Evolutionary conservation across 306 rosid genomes (phyloP), one percentile per base, ranked within the genome.

Genomic region (Casuarina equisetifolia): DNA sequence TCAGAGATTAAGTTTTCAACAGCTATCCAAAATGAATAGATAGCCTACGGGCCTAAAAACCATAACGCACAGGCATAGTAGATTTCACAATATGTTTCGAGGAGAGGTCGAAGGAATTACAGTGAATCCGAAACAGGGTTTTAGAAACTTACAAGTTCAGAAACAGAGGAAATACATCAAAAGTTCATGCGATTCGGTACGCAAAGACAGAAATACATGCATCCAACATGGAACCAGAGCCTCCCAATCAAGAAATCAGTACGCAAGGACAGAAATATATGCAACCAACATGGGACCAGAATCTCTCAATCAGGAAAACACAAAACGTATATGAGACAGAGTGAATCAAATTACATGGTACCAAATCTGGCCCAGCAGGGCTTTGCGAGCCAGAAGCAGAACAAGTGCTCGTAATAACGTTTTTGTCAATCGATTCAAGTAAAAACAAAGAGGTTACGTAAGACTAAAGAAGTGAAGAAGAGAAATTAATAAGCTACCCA

Each of bases 291-390:
- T 25, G 32, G 32, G 32, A 0, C 32, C 32, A 25, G 32, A 32
- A 25, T 25, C 32, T 25, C 32, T 25, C 1, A 25, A 25, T 25
- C 32, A 55, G 57, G 40, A 39, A 59, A 57, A 17, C 8, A 11
- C 9, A 44, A 20, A 13, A 16, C 2, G n/a, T 12, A 58, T 13
- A 38, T 25, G 15, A 16, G 16, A 52, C 75, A 43, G 6, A 5
- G 11, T 32, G 63, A 69, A 7, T 39, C 69, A 63, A 69, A 32
- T 9, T 39, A 8, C 0, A 12, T 57, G 38, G 38, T 83, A 93
- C 98, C 98, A 93, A 57, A 93, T 93, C 86, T 93, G 92, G 35
- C 98, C 97, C 11, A 93, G 88, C 7, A 93, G 93, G 55, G 92
- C 95, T 54, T 93, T 93, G 51, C 98, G 91, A 62, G 97, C 97